Percentiles rank a stretch among this genome's conserved stretches.
Conservation (phyloP, 2,329 filamentous ascomycete genomes). For the Onygena corvina region DNA sequence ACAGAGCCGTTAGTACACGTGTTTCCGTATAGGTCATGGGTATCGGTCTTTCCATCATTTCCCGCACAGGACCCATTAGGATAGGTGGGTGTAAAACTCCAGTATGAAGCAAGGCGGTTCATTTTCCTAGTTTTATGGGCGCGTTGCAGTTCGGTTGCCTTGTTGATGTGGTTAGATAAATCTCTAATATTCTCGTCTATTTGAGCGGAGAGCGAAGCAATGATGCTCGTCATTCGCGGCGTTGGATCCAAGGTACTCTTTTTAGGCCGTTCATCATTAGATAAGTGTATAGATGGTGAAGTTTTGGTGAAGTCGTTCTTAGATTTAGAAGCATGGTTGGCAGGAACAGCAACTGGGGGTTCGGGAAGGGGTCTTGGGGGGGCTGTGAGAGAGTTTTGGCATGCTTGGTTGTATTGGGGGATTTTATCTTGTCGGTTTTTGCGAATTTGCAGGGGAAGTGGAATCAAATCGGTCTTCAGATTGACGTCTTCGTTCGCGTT, state of each 20-base stretch:
- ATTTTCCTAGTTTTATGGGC: slow-evolving; percentile 19
- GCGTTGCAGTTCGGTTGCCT: slow-evolving; percentile 17
- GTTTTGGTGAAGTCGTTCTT: neutral
- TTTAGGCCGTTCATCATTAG: neutral
- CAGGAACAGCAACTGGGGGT: neutral
- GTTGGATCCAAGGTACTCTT: neutral
- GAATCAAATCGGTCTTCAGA: neutral
- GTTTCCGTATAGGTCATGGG: neutral
- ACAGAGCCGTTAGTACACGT: neutral
- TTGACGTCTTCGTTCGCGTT: neutral
- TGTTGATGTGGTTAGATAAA: slow-evolving; percentile 9
- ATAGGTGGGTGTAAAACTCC: slow-evolving; percentile 28
- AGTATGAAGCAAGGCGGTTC: slow-evolving; percentile 28
- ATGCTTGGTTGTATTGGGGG: neutral
- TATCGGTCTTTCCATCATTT: neutral
- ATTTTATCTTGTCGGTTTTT: neutral
- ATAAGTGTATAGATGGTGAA: neutral
- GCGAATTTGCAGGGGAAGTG: slow-evolving; percentile 4
- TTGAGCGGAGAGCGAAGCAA: slow-evolving; percentile 4
- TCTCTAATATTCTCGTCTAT: slow-evolving; percentile 8
- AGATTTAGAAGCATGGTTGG: neutral
- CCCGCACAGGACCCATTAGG: slow-evolving; percentile 6
- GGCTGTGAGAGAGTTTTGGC: neutral
- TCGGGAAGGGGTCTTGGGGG: neutral
- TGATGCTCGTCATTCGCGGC: slow-evolving; percentile 1